Conservation (phyloP, 768 basidiomycete genomes). For the Phylloporus arenicola region DNA sequence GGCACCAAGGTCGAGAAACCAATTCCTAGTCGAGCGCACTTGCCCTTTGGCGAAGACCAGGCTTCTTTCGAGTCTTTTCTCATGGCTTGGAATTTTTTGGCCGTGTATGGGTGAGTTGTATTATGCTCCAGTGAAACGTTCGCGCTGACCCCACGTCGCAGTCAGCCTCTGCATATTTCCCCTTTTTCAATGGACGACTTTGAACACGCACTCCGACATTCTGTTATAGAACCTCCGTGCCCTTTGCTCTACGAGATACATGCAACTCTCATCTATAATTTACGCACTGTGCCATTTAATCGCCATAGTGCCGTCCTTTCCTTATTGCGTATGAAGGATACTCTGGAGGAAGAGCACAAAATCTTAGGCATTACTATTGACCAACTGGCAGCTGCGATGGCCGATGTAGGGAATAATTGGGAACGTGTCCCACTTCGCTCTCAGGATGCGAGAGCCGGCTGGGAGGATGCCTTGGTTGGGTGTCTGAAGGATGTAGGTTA, state of each 20-base stretch:
- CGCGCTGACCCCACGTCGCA: slow-evolving; percentile 29
- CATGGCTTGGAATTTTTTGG: slow-evolving; percentile 91
- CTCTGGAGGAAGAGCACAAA: slow-evolving; percentile 39
- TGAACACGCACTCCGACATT: slow-evolving; percentile 81
- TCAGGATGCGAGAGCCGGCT: slow-evolving; percentile 72
- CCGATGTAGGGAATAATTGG: slow-evolving; percentile 83
- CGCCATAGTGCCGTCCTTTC: slow-evolving; percentile 74
- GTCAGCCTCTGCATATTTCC: slow-evolving; percentile 83
- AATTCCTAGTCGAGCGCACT: slow-evolving; percentile 48
- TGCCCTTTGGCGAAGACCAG: slow-evolving; percentile 65
- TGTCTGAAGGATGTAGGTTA: slow-evolving; percentile 82
- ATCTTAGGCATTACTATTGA: slow-evolving; percentile 57
- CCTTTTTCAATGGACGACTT: slow-evolving; percentile 91
- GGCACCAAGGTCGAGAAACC: slow-evolving; percentile 68
- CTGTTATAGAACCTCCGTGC: slow-evolving; percentile 62
- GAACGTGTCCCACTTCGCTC: slow-evolving; percentile 70
- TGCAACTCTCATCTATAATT: slow-evolving; percentile 80
- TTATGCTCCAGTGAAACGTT: background rate
- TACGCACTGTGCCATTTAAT: slow-evolving; percentile 74
- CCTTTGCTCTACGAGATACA: slow-evolving; percentile 83
- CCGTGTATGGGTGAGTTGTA: slow-evolving; percentile 77
- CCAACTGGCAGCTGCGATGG: slow-evolving; percentile 60
- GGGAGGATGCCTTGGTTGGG: slow-evolving; percentile 89
- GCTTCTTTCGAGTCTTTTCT: slow-evolving; percentile 78
- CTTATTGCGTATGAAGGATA: slow-evolving; percentile 39